Evolutionary conservation across 306 rosid species (phyloP), one percentile per base, ranked within the genome.

Genomic region (Fragaria nilgerrensis): DNA sequence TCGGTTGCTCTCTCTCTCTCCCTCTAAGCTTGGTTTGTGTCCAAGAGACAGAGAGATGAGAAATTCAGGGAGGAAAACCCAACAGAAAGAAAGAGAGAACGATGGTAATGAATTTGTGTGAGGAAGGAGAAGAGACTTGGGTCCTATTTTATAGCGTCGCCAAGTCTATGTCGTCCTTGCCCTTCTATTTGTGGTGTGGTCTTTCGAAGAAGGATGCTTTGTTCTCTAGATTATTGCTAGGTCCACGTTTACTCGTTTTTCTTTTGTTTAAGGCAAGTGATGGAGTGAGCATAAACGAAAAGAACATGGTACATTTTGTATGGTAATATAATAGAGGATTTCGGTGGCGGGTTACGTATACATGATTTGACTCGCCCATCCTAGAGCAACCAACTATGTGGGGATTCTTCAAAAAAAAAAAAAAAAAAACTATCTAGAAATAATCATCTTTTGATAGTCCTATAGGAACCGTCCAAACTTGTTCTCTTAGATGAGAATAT

Each of bases 171-270:
- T 3, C 3, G 50, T 11, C 9, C 9, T 39, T 39, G 2, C 10
- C 11, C 45, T 41, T 41, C 45, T 39, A 39, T 41, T 41, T 47
- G 15, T 19, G 2, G 5, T n/a, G 22, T 22, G 76, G 22, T 41
- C 25, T 36, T 39, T 73, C 25, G 23, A n/a, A 14, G 17, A 55
- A 56, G 41, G 68, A 0, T 61, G 36, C 9, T 22, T 14, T 2
- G 2, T 73, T 11, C 14, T 36, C 23, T 23, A 23, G 41, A 29
- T 9, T 36, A 55, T 55, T 73, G 12, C 25, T 7, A 14, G 22
- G 66, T 37, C 45, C 66, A 14, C 76, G 32, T 20, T n/a, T n/a
- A 73, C 76, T 72, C 65, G 10, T 36, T 73, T 25, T 39, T 23
- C 53, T 53, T 6, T 53, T 53, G 0, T n/a, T 12, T 5, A 73